Evolutionary conservation across 805 yeast genomes (phyloP), one percentile per base, ranked within the genome.

Genomic region (Ogataea ganodermae): DNA sequence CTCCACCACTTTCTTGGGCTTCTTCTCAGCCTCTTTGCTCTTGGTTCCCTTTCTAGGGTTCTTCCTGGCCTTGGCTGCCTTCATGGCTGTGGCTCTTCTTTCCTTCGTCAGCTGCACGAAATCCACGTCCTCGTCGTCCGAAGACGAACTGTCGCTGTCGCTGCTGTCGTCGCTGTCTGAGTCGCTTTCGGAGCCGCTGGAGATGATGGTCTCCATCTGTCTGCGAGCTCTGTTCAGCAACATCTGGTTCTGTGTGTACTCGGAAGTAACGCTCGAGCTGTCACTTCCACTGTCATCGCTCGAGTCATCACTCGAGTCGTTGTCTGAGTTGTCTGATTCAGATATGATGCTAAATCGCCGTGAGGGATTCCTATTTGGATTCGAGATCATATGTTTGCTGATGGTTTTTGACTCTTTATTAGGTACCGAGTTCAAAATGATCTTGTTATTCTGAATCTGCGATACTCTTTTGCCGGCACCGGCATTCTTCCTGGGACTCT

Each of bases 31-130:
- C 35, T 48, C 37, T 35, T 30, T 16, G 36, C 49, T 44, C 30
- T 53, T 50, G 28, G 22, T 42, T 12, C 54, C 42, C 32, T 62
- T 58, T 36, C 57, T 52, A 2, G 64, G 58, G 10, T 49, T 53
- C 50, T 59, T 61, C 24, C 55, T 47, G 21, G 56, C 58, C 43
- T 61, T 62, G 3, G 69, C 75, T 1, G 80, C 79, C 51, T 77
- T 76, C 73, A 79, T 68, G 1, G 81, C 73, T 50, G 69, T 74
- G 31, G 79, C 79, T 66, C 84, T 80, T 51, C 81, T 72, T 61
- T 84, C 85, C 8, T 84, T 86, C 28, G 87, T 86, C 50, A 86
- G 66, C 61, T 78, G 79, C 13, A 86, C 87, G 62, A 83, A 84
- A 66, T 86, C 92, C 2, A 85, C 81, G 55, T 80, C 82, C 30